phyloP scores from a whole-genome alignment of 2,329 filamentous ascomycete genomes.

The Paecilomyces dactylethromorphus region DNA sequence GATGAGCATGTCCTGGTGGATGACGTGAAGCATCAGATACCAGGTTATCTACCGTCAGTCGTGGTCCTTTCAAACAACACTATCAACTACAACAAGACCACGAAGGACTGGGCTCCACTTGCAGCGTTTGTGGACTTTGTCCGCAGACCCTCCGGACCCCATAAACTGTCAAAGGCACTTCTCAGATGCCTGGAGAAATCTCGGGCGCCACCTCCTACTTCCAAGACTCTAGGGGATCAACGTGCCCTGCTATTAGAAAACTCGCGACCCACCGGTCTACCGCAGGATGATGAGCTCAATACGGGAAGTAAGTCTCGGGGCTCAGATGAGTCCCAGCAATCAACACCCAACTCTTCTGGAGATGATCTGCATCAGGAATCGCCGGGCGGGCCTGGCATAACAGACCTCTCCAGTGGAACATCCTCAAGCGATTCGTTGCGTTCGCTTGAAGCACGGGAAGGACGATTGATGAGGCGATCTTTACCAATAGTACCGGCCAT shows the following conservation, averaged over 20 bases:
- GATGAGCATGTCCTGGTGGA: constrained; percentile 22
- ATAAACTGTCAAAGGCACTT: constrained; percentile 34
- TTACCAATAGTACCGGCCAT: neutral
- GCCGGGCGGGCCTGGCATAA: neutral
- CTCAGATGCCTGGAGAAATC: constrained; percentile 20
- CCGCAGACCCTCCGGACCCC: constrained; percentile 33
- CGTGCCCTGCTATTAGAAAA: constrained; percentile 3
- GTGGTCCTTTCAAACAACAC: constrained; percentile 32
- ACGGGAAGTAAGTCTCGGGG: neutral
- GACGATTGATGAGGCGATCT: neutral
- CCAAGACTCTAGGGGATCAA: neutral
- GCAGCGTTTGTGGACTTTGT: constrained; percentile 31
- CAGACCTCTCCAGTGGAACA: neutral
- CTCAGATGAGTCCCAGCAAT: neutral
- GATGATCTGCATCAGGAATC: neutral
- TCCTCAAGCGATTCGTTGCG: neutral
- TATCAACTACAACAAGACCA: constrained; percentile 24
- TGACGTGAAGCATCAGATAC: constrained; percentile 9
- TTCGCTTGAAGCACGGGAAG: neutral
- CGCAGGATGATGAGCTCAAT: neutral
- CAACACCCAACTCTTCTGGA: neutral
- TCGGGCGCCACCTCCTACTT: neutral
- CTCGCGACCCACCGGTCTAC: neutral
- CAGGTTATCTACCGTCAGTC: constrained; percentile 21
- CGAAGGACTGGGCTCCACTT: constrained; percentile 21